Evolutionary conservation across 805 yeast genomes (phyloP), one percentile per base, ranked within the genome.

Genomic region (Candida ficus): DNA sequence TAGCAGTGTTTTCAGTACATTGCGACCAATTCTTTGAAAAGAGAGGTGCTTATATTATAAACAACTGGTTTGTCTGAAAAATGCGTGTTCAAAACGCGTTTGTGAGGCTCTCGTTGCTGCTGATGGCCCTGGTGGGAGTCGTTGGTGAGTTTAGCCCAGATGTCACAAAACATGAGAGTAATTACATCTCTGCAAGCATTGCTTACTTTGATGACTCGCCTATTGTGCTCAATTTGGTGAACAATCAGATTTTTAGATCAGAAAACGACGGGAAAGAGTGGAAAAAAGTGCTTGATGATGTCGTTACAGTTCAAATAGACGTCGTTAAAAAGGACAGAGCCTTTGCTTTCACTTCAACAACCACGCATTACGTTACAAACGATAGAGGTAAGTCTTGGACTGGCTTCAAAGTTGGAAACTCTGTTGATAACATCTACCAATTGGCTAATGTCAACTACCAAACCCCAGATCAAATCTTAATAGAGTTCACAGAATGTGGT

Each of bases 251-350:
- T 5, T 68, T 61, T 50, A 45, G 66, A 1, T 76, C 83, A 2
- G 58, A 48, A 10, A 72, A 80, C 50, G 73, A 70, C 36, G 80
- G 79, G 7, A 57, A 42, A 10, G 49, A 60, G 0, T 79, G 78
- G 70, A 44, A 50, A 7, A 51, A 60, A 26, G 51, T 63, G 3
- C 62, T 70, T 16, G 62, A 67, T 8, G 63, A 56, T 32, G 50
- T 53, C 14, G 41, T 43, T 22, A 48, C 52, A 3, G 32, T 45
- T 13, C 21, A 63, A 18, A 46, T 62, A 19, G 63, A 71, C 48
- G 67, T 65, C 3, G 55, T 54, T 41, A 63, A 64, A 32, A 57
- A 56, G 27, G 53, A 60, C 2, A 53, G 68, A 27, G 78, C 76
- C 1, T 63, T 68, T 43, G 68, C 67, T 2, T 49, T 68, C 34